Evolutionary conservation across 768 basidiomycete species (phyloP).

Genomic region (Lentinula aciculospora): DNA sequence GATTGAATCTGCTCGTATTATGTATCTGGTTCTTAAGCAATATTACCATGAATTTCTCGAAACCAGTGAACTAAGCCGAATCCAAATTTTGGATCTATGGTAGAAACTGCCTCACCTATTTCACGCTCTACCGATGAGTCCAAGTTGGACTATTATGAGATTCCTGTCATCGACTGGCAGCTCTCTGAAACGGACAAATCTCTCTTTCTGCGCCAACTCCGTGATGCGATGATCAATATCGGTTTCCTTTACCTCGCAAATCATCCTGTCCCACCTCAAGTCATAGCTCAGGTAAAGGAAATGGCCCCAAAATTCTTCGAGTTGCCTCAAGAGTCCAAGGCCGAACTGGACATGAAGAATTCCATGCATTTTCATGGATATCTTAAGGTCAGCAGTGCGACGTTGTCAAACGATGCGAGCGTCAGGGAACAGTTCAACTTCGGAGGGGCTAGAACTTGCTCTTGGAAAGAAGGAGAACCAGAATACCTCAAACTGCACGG

Average conservation of each 20-base stretch:
- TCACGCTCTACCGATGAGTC: constrained; percentile 1
- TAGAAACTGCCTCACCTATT: background rate
- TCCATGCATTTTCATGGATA: constrained; percentile 53
- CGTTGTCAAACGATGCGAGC: constrained; percentile 43
- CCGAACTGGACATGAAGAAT: constrained; percentile 42
- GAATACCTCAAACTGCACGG: constrained; percentile 51
- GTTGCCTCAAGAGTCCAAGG: constrained; percentile 38
- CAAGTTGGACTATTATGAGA: constrained; percentile 6
- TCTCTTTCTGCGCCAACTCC: constrained; percentile 41
- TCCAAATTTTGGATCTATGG: too few relatives aligned
- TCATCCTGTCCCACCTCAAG: constrained; percentile 31
- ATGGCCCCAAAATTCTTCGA: constrained; percentile 44
- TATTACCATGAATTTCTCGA: too few relatives aligned
- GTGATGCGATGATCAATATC: constrained; percentile 35
- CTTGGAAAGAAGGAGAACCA: constrained; percentile 39
- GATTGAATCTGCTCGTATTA: background rate
- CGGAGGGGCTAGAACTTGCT: constrained; percentile 36
- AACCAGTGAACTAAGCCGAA: too few relatives aligned
- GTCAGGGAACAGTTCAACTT: constrained; percentile 53
- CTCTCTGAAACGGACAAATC: constrained; percentile 17
- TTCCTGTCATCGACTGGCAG: constrained; percentile 7
- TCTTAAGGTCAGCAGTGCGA: constrained; percentile 41
- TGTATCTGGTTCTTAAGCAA: background rate
- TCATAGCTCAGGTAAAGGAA: constrained; percentile 31
- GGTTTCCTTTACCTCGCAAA: constrained; percentile 49